phyloP scores from a whole-genome alignment of 441 rosid species.

The Populus hybrid region DNA sequence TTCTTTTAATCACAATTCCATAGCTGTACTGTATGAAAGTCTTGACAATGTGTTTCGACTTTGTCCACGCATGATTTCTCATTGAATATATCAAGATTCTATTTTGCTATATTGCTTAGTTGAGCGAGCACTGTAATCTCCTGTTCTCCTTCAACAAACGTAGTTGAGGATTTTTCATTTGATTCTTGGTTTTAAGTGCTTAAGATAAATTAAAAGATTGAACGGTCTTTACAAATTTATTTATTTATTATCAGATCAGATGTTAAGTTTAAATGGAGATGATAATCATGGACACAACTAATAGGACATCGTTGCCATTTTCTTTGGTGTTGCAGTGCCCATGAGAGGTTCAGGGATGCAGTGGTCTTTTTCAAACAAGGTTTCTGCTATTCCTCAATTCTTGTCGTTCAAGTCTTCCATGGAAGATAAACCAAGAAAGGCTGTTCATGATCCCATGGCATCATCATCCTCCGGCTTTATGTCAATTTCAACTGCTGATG shows the following conservation, averaged over 20 bases:
- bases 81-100: conserved; percentile 8
- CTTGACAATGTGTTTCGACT: neutral
- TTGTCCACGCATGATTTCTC: neutral
- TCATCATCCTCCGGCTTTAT: conserved; percentile 36
- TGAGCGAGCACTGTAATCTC: neutral
- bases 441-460: conserved; percentile 29
- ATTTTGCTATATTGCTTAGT: neutral
- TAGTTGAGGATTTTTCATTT: conserved; percentile 6
- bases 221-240: neutral
- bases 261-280: conserved; percentile 11
- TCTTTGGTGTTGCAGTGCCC: conserved; percentile 32
- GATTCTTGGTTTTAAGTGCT: too few species aligned
- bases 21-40: neutral
- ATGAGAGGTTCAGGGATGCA: conserved; percentile 53
- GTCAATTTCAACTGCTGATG: conserved; percentile 40
- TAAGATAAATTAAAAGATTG: too few species aligned
- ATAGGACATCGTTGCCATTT: conserved; percentile 11
- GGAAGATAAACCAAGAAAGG: conserved; percentile 51
- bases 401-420: conserved; percentile 55
- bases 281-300: conserved; percentile 8
- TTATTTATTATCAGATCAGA: neutral
- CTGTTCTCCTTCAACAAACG: neutral
- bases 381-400: conserved; percentile 52
- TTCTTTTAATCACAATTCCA: neutral
- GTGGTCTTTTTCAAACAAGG: conserved; percentile 72